Conservation (phyloP, 1,284 basidiomycete genomes). For the Ceratobasidium sp. region DNA sequence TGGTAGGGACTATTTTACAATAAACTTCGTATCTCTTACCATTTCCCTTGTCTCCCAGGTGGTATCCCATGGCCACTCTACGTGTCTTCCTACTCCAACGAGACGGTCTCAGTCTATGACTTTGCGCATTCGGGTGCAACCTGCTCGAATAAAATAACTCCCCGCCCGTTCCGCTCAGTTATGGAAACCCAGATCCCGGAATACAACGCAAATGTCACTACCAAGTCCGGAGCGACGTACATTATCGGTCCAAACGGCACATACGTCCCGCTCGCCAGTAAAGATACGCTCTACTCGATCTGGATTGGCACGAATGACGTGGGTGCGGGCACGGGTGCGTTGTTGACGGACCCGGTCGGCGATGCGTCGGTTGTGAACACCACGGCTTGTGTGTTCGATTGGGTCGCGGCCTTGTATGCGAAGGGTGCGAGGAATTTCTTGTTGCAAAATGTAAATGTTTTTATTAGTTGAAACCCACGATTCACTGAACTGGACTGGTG, state of each 20-base stretch:
- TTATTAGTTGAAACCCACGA: no score
- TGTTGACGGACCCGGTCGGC: slow-evolving; percentile 53
- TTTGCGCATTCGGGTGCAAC: slow-evolving; percentile 56
- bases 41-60: neutral
- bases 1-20: neutral
- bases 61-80: slow-evolving; percentile 33
- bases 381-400: slow-evolving; percentile 54
- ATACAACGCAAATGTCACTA: slow-evolving; percentile 18
- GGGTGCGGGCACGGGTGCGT: slow-evolving; percentile 51
- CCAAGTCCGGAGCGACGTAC: slow-evolving; percentile 45
- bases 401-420: slow-evolving; percentile 54
- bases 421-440: slow-evolving; percentile 56
- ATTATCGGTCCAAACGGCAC: slow-evolving; percentile 56
- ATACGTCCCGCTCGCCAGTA: slow-evolving; percentile 11
- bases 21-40: no score
- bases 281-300: slow-evolving; percentile 15
- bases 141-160: slow-evolving; percentile 57
- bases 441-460: slow-evolving; percentile 54
- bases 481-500: neutral
- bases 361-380: slow-evolving; percentile 54
- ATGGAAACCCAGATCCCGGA: slow-evolving; percentile 31
- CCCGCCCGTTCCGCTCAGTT: slow-evolving; percentile 43
- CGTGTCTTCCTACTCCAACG: slow-evolving; percentile 47
- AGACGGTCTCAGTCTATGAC: slow-evolving; percentile 51
- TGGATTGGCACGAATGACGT: slow-evolving; percentile 35